A percentile compares a stretch with the other conserved stretches of the same genome.
Conservation (phyloP, 1,139 yeast genomes). For the Spathaspora sp. region DNA sequence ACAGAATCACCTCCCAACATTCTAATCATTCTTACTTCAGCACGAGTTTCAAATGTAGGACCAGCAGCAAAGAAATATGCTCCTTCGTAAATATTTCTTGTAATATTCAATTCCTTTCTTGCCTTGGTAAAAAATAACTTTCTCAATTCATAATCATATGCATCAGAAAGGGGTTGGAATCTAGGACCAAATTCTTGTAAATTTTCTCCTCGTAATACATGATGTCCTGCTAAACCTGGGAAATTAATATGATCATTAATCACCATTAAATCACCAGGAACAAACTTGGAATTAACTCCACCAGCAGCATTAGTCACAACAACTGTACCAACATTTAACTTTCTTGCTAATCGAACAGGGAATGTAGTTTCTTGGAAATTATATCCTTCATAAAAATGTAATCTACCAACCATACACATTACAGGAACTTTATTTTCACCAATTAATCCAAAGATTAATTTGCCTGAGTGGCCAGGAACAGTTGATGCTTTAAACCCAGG, state of each 20-base stretch:
- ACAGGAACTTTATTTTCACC: conserved; percentile 74
- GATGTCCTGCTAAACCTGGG: conserved; percentile 87
- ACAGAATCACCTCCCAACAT: conserved; percentile 88
- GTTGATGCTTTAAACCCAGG: conserved; percentile 85
- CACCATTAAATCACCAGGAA: conserved; percentile 89
- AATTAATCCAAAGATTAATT: conserved; percentile 73
- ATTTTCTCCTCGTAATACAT: conserved; percentile 88
- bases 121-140: conserved; percentile 55
- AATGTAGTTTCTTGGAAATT: conserved; percentile 77
- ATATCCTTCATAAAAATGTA: conserved; percentile 92
- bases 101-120: conserved; percentile 46
- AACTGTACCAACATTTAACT: conserved; percentile 58
- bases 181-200: conserved; percentile 79
- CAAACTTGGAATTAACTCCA: conserved; percentile 64
- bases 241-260: conserved; percentile 84
- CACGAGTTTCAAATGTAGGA: conserved; percentile 91
- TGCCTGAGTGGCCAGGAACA: conserved; percentile 88
- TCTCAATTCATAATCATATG: conserved; percentile 76
- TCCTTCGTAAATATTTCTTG: conserved; percentile 79
- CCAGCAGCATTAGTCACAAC: conserved; percentile 96
- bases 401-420: conserved; percentile 89
- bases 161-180: conserved; percentile 85
- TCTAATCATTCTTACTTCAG: conserved; percentile 79
- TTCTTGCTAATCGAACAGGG: conserved; percentile 75
- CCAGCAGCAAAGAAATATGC: conserved; percentile 85